These are phyloP conservation scores for Verticillium isaacii DNA, from an alignment of 2,329 filamentous ascomycete species.

Conservation along the genomic window DNA sequence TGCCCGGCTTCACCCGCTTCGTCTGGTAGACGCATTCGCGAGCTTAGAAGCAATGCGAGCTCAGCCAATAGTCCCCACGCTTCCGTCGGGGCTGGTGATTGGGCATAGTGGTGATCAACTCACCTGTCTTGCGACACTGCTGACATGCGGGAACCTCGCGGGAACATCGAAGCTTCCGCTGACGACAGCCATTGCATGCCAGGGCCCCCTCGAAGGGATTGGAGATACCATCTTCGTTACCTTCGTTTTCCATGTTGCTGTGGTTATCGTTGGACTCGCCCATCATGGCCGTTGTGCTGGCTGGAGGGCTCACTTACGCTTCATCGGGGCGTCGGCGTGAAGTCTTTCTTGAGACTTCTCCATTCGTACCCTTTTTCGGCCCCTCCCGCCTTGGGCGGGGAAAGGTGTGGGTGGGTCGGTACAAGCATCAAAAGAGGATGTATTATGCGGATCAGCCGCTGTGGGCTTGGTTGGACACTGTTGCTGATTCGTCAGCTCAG, in stretches of 20 bases:
- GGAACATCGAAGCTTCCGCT: conserved; percentile 7
- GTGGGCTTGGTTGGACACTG: background rate
- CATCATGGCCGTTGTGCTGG: background rate
- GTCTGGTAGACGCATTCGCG: conserved; percentile 23
- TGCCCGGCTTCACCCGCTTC: conserved; percentile 28
- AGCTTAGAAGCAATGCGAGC: background rate
- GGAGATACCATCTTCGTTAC: background rate
- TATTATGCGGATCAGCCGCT: background rate
- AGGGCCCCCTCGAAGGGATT: conserved; percentile 1
- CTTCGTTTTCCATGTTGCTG: background rate
- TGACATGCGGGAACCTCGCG: conserved; percentile 7
- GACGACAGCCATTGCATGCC: conserved; percentile 9
- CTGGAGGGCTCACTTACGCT: background rate
- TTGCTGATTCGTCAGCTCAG: background rate
- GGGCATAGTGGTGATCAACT: background rate
- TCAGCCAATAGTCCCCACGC: background rate
- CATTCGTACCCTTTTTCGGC: background rate
- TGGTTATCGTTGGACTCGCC: background rate
- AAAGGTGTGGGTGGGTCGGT: background rate
- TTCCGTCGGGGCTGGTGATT: background rate
- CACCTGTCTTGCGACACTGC: conserved; percentile 9
- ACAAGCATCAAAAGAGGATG: background rate
- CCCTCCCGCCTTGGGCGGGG: background rate
- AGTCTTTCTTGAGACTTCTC: background rate
- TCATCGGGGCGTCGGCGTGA: background rate